Conservation (phyloP, 148 eudicot genomes). For the Amaranthus cruentus region DNA sequence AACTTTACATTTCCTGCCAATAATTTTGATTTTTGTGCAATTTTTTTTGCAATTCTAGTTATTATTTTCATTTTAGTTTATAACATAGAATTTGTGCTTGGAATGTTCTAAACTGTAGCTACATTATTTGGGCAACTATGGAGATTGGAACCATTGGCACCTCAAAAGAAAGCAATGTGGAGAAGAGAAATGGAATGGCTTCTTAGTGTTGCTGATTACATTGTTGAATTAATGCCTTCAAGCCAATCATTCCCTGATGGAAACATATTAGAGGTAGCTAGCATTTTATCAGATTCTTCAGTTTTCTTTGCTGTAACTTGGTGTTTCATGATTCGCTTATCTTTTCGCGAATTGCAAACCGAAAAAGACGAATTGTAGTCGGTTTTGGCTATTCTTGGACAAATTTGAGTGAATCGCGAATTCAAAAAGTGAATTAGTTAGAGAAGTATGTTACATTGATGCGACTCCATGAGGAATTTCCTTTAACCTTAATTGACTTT, state of each 20-base stretch:
- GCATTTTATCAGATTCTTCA: not conserved
- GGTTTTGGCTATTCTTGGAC: too few relatives aligned
- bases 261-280: conserved; percentile 47
- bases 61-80: not conserved
- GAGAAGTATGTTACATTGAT: too few relatives aligned
- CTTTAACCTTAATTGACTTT: too few relatives aligned
- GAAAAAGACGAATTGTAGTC: too few relatives aligned
- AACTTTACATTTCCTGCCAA: not conserved
- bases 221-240: conserved; percentile 53
- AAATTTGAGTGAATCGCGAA: too few relatives aligned
- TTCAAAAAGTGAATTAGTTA: too few relatives aligned
- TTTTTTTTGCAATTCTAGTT: not conserved
- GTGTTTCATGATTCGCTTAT: not conserved
- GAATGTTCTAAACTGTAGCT: conserved; percentile 33
- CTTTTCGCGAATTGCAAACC: too few relatives aligned
- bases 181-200: conserved; percentile 64
- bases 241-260: conserved; percentile 55
- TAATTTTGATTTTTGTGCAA: not conserved
- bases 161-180: conserved; percentile 57
- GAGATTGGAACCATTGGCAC: conserved; percentile 51
- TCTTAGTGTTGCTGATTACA: conserved; percentile 53
- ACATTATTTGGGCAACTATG: conserved; percentile 63
- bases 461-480: too few relatives aligned
- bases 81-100: not conserved
- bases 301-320: not conserved